These are phyloP conservation scores for Daldinia decipiens DNA, from an alignment of 495 filamentous ascomycete genomes.

Conservation along the genomic window DNA sequence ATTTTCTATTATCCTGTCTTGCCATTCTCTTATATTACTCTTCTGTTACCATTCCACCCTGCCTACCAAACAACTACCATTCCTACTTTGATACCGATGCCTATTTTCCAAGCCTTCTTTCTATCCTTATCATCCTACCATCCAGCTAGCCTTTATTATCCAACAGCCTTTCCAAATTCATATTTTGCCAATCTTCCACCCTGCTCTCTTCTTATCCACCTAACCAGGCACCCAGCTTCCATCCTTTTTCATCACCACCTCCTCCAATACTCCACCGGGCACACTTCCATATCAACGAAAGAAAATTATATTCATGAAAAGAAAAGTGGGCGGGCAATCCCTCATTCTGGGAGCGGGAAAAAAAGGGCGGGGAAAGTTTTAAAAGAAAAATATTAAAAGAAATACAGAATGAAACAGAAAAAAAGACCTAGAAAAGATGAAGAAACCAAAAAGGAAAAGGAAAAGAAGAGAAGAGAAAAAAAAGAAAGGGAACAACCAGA, in stretches of 20 bases:
- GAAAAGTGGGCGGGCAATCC: too few species aligned
- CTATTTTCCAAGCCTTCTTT: background rate
- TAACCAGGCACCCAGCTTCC: too few species aligned
- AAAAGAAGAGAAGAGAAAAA: background rate
- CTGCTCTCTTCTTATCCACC: background rate
- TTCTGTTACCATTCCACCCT: too few species aligned
- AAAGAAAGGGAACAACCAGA: background rate
- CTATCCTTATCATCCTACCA: too few species aligned
- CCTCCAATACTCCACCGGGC: too few species aligned
- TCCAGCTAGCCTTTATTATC: too few species aligned
- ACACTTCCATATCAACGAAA: background rate
- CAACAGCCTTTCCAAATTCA: too few species aligned
- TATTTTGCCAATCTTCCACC: background rate
- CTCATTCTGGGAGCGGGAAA: too few species aligned
- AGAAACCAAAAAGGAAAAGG: background rate
- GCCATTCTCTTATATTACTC: too few species aligned
- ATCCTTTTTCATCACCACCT: background rate
- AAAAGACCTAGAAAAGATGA: background rate
- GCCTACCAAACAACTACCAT: too few species aligned
- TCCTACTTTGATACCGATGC: background rate
- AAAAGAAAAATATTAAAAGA: background rate
- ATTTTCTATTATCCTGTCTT: too few species aligned
- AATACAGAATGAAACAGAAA: background rate
- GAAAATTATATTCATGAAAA: too few species aligned
- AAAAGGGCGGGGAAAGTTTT: background rate